Evolutionary conservation across 257 asterid genomes (phyloP).

Genomic region (Solanum medicagineum): DNA sequence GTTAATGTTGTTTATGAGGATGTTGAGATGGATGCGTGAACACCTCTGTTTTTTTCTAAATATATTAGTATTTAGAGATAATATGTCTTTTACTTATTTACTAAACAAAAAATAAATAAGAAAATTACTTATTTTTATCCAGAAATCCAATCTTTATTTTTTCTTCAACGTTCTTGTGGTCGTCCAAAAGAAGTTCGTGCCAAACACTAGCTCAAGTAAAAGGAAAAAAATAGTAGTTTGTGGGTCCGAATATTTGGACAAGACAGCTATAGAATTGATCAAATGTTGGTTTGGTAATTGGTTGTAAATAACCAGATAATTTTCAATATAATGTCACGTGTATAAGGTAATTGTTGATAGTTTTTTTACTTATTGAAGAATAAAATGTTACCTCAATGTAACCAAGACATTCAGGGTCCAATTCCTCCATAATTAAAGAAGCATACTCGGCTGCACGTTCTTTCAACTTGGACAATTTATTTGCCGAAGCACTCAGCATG

Average conservation of each 20-base stretch:
- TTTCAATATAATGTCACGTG: not conserved
- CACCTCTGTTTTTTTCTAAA: no score
- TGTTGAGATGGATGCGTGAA: no score
- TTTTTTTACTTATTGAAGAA: not conserved
- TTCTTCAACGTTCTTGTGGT: not conserved
- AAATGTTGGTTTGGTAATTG: not conserved
- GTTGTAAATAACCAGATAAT: not conserved
- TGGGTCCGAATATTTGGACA: conserved; percentile 1
- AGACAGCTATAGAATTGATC: not conserved
- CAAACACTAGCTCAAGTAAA: not conserved
- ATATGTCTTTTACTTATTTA: not conserved
- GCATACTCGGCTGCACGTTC: conserved; percentile 88
- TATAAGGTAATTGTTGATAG: not conserved
- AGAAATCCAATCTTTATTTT: not conserved
- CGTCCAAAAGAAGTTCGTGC: not conserved
- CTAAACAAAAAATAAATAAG: no score
- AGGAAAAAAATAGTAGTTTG: not conserved
- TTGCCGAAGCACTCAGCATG: conserved; percentile 87
- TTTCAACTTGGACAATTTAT: conserved; percentile 72
- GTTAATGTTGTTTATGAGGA: no score
- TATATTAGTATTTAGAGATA: not conserved
- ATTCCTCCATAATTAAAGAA: conserved; percentile 81
- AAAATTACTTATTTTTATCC: not conserved
- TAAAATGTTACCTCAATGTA: conserved; percentile 66
- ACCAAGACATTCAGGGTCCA: conserved; percentile 72